Conservation (phyloP, 208 protist genomes). For the Angomonas deanei region DNA sequence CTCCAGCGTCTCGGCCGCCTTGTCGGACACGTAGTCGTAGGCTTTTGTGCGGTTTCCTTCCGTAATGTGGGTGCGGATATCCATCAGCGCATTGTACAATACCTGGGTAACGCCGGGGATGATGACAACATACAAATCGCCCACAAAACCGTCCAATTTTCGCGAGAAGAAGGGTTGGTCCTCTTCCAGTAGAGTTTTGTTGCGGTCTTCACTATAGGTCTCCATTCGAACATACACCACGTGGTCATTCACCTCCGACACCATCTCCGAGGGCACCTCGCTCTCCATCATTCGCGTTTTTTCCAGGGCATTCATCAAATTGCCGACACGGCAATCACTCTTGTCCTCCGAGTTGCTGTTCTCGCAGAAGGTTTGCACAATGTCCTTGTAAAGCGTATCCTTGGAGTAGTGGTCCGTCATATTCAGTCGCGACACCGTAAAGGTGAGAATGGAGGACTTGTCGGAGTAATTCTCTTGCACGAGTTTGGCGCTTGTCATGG, state of each 20-base stretch:
- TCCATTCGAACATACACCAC: neutral
- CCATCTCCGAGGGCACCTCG: neutral
- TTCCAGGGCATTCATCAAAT: neutral
- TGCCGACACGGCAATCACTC: neutral
- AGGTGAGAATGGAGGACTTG: neutral
- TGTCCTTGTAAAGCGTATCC: neutral
- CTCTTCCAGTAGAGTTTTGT: neutral
- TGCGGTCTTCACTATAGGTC: neutral
- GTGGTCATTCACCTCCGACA: neutral
- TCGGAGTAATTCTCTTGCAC: neutral
- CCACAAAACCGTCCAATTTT: constrained; percentile 36
- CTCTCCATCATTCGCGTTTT: neutral
- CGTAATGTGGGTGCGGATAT: constrained; percentile 54
- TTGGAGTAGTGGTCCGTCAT: neutral
- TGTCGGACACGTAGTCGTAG: constrained; percentile 60
- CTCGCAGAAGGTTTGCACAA: neutral
- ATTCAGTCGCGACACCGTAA: neutral
- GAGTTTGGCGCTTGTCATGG: neutral
- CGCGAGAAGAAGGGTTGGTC: constrained; percentile 26
- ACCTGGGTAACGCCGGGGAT: constrained; percentile 59
- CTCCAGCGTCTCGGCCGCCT: constrained; percentile 22
- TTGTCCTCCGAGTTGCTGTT: neutral
- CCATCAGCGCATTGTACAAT: constrained; percentile 26
- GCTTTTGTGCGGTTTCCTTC: constrained; percentile 64
- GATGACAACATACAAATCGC: constrained; percentile 42